Percentiles rank a stretch among this genome's conserved stretches.
These are phyloP conservation scores for Penicillium paneum DNA, from an alignment of 2,329 filamentous ascomycete species.

Conservation along the genomic window DNA sequence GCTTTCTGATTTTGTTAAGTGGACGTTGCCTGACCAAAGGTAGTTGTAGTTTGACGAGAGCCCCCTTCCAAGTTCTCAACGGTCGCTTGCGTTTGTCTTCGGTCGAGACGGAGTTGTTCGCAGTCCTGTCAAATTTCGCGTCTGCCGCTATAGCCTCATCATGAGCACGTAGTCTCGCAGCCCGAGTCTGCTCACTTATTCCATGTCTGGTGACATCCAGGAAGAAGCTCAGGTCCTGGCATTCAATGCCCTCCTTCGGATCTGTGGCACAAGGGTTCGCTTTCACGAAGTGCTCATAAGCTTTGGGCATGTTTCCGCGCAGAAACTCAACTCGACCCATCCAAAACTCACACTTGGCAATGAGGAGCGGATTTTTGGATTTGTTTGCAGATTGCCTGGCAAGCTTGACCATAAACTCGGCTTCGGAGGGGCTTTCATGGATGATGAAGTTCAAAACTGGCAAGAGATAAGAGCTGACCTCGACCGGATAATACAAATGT, in stretches of 20 bases:
- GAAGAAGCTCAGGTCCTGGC: constrained; percentile 13
- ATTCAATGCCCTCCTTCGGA: constrained; percentile 15
- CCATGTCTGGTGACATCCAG: constrained; percentile 1
- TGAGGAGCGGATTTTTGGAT: not conserved
- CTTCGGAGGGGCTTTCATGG: not conserved
- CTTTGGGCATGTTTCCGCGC: constrained; percentile 12
- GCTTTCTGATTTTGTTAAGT: not conserved
- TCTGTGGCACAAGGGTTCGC: constrained; percentile 18
- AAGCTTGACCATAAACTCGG: constrained; percentile 3
- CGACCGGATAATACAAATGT: not conserved
- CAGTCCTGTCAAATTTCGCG: not conserved
- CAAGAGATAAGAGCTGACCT: not conserved
- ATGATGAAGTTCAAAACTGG: not conserved
- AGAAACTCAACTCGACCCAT: constrained; percentile 24
- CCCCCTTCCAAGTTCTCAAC: not conserved
- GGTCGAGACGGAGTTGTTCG: not conserved
- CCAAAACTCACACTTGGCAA: constrained; percentile 28
- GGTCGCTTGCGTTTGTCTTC: not conserved
- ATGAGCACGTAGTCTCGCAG: not conserved
- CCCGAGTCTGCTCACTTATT: constrained; percentile 1
- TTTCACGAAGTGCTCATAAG: constrained; percentile 17
- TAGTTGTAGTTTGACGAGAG: not conserved
- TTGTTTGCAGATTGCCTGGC: constrained; percentile 10
- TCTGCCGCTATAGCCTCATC: not conserved
- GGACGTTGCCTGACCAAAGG: not conserved